Conservation (phyloP, 2,329 filamentous ascomycete genomes). For the Ophiostoma sp. region DNA sequence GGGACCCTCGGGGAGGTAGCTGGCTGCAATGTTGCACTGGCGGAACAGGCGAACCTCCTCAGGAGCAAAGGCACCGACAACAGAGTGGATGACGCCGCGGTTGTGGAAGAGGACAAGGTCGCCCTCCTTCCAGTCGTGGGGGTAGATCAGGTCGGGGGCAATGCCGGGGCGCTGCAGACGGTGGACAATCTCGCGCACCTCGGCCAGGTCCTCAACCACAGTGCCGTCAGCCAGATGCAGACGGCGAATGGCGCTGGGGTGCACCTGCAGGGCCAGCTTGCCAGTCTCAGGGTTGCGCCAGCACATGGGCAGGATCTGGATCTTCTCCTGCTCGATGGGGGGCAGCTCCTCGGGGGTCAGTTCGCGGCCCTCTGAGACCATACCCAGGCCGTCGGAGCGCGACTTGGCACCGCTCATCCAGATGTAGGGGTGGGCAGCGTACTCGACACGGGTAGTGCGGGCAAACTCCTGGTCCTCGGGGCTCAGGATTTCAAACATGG, state of each 20-base stretch:
- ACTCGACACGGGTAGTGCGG: slow-evolving; percentile 62
- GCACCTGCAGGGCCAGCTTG: slow-evolving; percentile 64
- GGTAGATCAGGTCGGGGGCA: slow-evolving; percentile 61
- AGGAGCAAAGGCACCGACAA: slow-evolving; percentile 67
- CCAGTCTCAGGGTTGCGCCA: slow-evolving; percentile 72
- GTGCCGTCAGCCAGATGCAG: slow-evolving; percentile 62
- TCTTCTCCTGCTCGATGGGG: slow-evolving; percentile 58
- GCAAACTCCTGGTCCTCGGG: slow-evolving; percentile 63
- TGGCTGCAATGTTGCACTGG: slow-evolving; percentile 74
- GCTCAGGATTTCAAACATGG: slow-evolving; percentile 63
- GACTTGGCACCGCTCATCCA: slow-evolving; percentile 71
- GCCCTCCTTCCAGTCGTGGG: slow-evolving; percentile 72
- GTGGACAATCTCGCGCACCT: slow-evolving; percentile 63
- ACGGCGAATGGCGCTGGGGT: slow-evolving; percentile 65
- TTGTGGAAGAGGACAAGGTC: slow-evolving; percentile 77
- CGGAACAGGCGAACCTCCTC: slow-evolving; percentile 69
- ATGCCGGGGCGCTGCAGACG: slow-evolving; percentile 68
- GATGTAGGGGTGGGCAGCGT: slow-evolving; percentile 73
- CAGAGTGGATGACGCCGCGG: slow-evolving; percentile 66
- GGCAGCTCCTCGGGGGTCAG: slow-evolving; percentile 56
- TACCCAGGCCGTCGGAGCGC: slow-evolving; percentile 63
- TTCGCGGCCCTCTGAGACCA: slow-evolving; percentile 54
- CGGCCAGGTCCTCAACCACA: slow-evolving; percentile 60
- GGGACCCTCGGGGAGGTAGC: slow-evolving; percentile 30
- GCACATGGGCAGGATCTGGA: slow-evolving; percentile 68